phyloP scores from a whole-genome alignment of 2,329 filamentous ascomycete species.

The Thermoascus crustaceus region DNA sequence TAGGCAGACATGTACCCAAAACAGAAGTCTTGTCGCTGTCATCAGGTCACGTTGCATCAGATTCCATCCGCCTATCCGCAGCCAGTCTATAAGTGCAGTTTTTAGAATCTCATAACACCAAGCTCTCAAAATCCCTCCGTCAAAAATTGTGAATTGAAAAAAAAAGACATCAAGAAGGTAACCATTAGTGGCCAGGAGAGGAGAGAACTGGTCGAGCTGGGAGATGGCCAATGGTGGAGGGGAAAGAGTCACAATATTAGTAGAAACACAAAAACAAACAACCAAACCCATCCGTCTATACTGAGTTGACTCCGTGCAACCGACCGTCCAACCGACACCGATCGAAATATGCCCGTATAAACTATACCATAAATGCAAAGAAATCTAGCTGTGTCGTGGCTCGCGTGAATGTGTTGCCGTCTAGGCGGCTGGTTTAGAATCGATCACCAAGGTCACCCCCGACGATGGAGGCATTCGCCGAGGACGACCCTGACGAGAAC shows the following conservation, averaged over 20 bases:
- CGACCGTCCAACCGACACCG: conserved; percentile 23
- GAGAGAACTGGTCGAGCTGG: too few species aligned
- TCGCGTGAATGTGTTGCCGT: conserved; percentile 21
- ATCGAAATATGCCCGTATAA: conserved; percentile 27
- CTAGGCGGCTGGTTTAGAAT: conserved; percentile 21
- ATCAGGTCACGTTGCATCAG: too few species aligned
- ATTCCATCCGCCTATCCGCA: too few species aligned
- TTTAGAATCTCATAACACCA: too few species aligned
- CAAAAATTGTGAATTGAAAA: too few species aligned
- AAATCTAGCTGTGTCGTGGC: conserved; percentile 33
- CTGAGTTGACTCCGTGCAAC: conserved; percentile 16
- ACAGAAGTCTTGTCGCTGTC: too few species aligned
- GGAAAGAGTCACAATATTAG: too few species aligned
- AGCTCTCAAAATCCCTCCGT: too few species aligned
- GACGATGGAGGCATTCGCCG: conserved; percentile 67
- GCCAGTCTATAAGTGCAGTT: too few species aligned
- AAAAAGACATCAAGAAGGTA: too few species aligned
- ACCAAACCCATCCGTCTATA: conserved; percentile 20
- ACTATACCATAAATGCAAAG: conserved; percentile 28
- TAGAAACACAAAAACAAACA: conserved; percentile 11
- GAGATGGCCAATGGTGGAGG: neutral
- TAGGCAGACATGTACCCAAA: too few species aligned
- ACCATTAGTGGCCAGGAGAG: too few species aligned
- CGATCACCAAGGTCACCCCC: conserved; percentile 61
- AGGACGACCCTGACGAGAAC: conserved; percentile 67